phyloP scores from a whole-genome alignment of 75 land plant genomes.

The Pseudotsuga menziesii region DNA sequence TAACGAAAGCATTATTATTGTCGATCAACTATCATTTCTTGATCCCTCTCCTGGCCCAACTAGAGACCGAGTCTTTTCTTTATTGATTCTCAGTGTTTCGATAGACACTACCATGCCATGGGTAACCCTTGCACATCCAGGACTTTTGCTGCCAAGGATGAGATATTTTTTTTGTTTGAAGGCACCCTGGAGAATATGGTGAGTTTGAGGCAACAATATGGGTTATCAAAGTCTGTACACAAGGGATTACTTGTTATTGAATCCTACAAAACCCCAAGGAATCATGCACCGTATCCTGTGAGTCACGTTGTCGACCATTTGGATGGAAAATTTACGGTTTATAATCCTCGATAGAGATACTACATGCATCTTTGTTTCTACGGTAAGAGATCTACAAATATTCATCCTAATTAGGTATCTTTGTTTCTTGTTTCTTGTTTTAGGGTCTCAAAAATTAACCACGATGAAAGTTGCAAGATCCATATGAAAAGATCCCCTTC shows the following conservation, averaged over 20 bases:
- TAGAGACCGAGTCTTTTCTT: too few species aligned
- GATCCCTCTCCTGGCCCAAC: too few species aligned
- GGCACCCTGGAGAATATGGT: constrained; percentile 58
- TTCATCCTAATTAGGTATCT: not conserved
- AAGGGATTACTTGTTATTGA: constrained; percentile 65
- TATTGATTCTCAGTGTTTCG: too few species aligned
- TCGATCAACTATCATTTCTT: too few species aligned
- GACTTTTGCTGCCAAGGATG: constrained; percentile 48
- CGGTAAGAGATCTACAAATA: constrained; percentile 14
- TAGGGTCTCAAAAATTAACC: not conserved
- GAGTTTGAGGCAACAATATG: constrained; percentile 59
- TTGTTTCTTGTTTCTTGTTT: too few species aligned
- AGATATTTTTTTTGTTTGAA: constrained; percentile 63
- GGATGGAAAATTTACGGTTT: constrained; percentile 67
- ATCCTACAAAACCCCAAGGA: constrained; percentile 65
- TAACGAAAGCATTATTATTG: too few species aligned
- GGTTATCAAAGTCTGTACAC: constrained; percentile 47
- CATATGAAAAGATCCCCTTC: constrained; percentile 41
- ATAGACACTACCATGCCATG: too few species aligned
- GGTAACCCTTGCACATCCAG: too few species aligned
- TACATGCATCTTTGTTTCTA: constrained; percentile 24
- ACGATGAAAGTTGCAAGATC: constrained; percentile 31
- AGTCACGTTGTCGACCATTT: constrained; percentile 58
- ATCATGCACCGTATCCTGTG: constrained; percentile 78
- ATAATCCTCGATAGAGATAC: constrained; percentile 49